Evolutionary conservation across 2,329 filamentous ascomycete species (phyloP), one percentile per base, ranked within the genome.

Genomic region (Aotearoamyces nothofagi): DNA sequence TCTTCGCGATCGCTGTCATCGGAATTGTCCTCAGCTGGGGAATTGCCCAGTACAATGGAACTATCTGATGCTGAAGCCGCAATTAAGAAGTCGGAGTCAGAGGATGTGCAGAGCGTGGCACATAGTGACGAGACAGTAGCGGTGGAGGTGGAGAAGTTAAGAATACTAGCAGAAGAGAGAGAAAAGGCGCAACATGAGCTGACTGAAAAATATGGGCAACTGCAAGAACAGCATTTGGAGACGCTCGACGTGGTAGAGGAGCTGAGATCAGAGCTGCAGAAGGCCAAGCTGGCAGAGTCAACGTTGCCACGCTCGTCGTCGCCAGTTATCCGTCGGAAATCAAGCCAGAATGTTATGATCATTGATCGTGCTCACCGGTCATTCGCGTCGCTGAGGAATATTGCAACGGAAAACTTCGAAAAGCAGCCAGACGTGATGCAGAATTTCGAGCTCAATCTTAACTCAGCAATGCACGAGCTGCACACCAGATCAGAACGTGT

Each of bases 301-400:
- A 56, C 61, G 16, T 58, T 66, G 0, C 75, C 77, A n/a, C 67
- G 71, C 17, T 64, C 70, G 7, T 63, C 60, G n/a, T 69, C 70
- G 1, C 74, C 77, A n/a, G 73, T 93, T 40, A 86, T 94, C 44
- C 80, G 86, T 38, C 75, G 87, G 44, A 93, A 93, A 57, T 92
- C 84, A 3, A 92, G 83, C 49, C 84, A 93, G 52, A 90, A 79
- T 36, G 63, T 92, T 23, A 73, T 90, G 55, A 73, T 76, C 15
- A 80, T 86, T 37, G 90, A 98, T 52, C 79, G 87, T 32, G 84
- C 87, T 5, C 86, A 93, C 43, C 74, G 90, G 33, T 92, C 86
- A 3, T 83, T 96, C 43, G 79, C 82, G 1, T 83, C 84, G 2
- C 69, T 98, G 19, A 77, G 86, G 34, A 92, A 86, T 44, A 78